Evolutionary conservation across 768 basidiomycete genomes (phyloP).

Genomic region (Trametes cingulata): DNA sequence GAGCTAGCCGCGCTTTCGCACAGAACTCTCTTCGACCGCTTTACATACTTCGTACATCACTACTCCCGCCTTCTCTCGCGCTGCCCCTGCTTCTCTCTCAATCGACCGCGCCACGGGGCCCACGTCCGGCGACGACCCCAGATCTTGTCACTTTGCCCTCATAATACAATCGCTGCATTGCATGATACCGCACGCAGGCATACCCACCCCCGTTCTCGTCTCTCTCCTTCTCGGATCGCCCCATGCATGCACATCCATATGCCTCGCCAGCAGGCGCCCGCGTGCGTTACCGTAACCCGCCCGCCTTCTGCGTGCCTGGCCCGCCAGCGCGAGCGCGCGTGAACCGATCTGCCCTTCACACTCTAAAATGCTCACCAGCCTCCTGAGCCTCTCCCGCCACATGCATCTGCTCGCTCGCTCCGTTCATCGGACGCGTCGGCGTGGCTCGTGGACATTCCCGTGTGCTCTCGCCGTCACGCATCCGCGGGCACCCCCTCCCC

Average conservation of each 20-base stretch:
- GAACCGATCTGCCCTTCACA: slow-evolving; percentile 12
- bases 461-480: neutral
- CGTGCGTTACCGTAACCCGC: too few relatives aligned
- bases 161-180: too few relatives aligned
- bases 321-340: slow-evolving; percentile 5
- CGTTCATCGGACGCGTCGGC: slow-evolving; percentile 6
- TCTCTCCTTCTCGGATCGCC: slow-evolving; percentile 12
- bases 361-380: slow-evolving; percentile 14
- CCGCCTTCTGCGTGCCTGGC: slow-evolving; percentile 7
- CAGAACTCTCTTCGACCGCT: slow-evolving; percentile 5
- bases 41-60: slow-evolving; percentile 17
- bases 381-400: neutral
- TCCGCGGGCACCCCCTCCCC: neutral
- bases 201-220: too few relatives aligned
- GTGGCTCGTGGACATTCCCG: neutral
- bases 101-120: slow-evolving; percentile 5
- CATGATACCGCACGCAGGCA: too few relatives aligned
- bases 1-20: neutral
- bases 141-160: slow-evolving; percentile 11
- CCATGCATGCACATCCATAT: too few relatives aligned
- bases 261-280: too few relatives aligned
- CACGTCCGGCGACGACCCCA: slow-evolving; percentile 14
- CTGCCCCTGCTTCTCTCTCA: neutral
- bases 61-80: neutral
- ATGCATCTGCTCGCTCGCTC: neutral